Evolutionary conservation across 345 rosid genomes (phyloP).

Genomic region (Arabidopsis arenosa): DNA sequence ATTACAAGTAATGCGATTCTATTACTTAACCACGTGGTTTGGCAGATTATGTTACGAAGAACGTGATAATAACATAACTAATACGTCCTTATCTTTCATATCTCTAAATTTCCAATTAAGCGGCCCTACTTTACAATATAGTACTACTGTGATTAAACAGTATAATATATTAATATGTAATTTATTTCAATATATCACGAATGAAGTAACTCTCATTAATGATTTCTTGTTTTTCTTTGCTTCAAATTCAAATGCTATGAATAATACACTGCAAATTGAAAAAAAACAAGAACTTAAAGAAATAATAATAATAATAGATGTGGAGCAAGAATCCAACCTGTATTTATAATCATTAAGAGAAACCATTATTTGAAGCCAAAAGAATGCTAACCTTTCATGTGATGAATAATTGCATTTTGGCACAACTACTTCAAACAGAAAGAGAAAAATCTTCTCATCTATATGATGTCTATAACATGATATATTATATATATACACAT

Average conservation of each 20-base stretch:
- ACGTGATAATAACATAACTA: constrained; percentile 1
- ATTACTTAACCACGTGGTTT: constrained; percentile 31
- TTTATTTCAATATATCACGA: not conserved
- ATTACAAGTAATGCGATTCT: constrained; percentile 16
- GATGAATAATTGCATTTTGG: constrained; percentile 39
- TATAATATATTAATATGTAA: not conserved
- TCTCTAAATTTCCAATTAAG: not conserved
- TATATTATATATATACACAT: not conserved
- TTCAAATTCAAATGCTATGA: constrained; percentile 1
- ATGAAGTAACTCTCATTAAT: constrained; percentile 7
- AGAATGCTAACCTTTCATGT: constrained; percentile 42
- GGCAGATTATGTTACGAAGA: constrained; percentile 17
- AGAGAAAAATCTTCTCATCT: constrained; percentile 6
- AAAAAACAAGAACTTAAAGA: not conserved
- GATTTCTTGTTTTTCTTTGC: not conserved
- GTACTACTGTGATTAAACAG: not conserved
- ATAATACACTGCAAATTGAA: constrained; percentile 3
- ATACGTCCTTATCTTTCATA: not conserved
- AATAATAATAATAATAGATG: constrained; percentile 28
- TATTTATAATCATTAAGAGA: constrained; percentile 34
- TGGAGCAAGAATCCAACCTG: constrained; percentile 39
- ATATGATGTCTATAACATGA: not conserved
- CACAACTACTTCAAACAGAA: constrained; percentile 41
- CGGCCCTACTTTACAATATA: not conserved
- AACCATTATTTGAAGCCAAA: constrained; percentile 30